Percentiles rank a stretch among this genome's conserved stretches.
Conservation (phyloP, 768 basidiomycete genomes). For the Leccinum subtestaceum region DNA sequence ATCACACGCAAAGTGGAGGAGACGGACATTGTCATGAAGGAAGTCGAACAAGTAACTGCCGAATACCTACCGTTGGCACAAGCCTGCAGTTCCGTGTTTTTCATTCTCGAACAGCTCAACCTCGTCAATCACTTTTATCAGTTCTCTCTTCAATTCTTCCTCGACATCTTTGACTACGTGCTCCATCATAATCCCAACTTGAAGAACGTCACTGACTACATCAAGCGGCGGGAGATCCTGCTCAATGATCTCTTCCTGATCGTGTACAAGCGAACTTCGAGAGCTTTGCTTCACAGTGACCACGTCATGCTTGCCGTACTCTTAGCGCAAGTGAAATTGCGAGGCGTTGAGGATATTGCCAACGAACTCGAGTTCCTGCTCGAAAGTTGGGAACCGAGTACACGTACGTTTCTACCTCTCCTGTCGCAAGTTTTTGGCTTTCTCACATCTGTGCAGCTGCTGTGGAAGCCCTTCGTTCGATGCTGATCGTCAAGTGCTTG, state of each 20-base stretch:
- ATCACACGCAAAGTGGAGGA: conserved; percentile 95
- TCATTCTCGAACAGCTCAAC: conserved; percentile 92
- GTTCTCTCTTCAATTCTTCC: conserved; percentile 96
- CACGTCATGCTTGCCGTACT: conserved; percentile 89
- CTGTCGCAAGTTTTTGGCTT: not conserved
- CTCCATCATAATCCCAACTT: conserved; percentile 91
- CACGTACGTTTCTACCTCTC: conserved; percentile 53
- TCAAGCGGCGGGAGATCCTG: conserved; percentile 72
- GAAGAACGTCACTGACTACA: conserved; percentile 70
- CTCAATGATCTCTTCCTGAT: conserved; percentile 86
- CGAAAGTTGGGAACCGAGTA: conserved; percentile 80
- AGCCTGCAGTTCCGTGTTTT: conserved; percentile 95
- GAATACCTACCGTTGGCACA: conserved; percentile 94
- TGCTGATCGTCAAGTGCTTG: conserved; percentile 85
- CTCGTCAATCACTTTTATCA: conserved; percentile 97
- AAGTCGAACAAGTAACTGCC: conserved; percentile 92
- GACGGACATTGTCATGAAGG: conserved; percentile 92
- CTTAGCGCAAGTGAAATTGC: conserved; percentile 84
- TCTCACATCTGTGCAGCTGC: conserved; percentile 46
- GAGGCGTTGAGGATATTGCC: conserved; percentile 71
- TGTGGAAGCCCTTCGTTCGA: conserved; percentile 67
- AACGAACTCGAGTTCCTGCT: conserved; percentile 92
- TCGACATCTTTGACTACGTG: conserved; percentile 96
- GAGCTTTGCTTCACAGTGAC: conserved; percentile 86
- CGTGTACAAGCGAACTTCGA: conserved; percentile 85